Conservation (phyloP, 2,329 filamentous ascomycete genomes). For the Fusarium agapanthi region DNA sequence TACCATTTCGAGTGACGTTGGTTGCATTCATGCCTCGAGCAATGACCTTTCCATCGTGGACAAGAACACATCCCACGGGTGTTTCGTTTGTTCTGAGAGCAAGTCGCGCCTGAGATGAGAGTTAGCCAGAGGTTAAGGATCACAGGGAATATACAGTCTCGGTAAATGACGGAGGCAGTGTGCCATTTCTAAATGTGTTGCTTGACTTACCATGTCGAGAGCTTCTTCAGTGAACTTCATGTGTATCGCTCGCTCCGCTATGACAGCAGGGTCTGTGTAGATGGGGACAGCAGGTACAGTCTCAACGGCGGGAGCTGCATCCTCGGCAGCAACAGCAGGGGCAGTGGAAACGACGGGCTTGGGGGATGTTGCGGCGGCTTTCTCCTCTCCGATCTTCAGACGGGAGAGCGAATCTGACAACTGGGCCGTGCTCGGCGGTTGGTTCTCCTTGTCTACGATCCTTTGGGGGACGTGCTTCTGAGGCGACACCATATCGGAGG, state of each 20-base stretch:
- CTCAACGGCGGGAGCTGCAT: neutral
- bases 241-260: conserved; percentile 48
- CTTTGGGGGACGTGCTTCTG: neutral
- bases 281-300: neutral
- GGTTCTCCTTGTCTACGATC: conserved; percentile 45
- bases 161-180: neutral
- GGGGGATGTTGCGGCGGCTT: neutral
- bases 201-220: conserved; percentile 77
- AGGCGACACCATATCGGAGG: conserved; percentile 34
- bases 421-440: conserved; percentile 17
- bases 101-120: conserved; percentile 73
- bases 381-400: conserved; percentile 27
- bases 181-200: neutral
- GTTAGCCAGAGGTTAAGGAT: neutral
- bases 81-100: conserved; percentile 90
- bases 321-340: neutral
- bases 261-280: conserved; percentile 42
- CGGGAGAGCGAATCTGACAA: conserved; percentile 27
- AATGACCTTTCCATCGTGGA: conserved; percentile 80
- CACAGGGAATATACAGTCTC: neutral
- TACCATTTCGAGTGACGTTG: conserved; percentile 89
- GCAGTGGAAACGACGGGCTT: neutral
- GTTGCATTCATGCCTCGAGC: conserved; percentile 97
- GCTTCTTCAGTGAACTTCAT: conserved; percentile 82
- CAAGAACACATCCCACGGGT: conserved; percentile 94